A percentile compares a stretch with the other conserved stretches of the same genome.
phyloP scores from a whole-genome alignment of 148 eudicot genomes.

The Silene latifolia region DNA sequence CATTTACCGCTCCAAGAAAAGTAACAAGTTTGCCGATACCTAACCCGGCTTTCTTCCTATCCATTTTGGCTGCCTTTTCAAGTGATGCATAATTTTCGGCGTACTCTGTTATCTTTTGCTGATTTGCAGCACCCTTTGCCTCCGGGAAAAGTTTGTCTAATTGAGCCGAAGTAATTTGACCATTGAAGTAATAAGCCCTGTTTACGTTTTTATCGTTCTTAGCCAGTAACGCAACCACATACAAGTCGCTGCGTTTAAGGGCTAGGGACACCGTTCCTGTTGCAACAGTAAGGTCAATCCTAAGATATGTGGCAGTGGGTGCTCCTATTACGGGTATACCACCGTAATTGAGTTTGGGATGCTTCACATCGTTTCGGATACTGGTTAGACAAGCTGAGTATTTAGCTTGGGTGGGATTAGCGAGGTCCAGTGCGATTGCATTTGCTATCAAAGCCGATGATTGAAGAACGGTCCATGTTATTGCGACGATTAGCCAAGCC shows the following conservation, averaged over 20 bases:
- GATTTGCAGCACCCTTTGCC: no score
- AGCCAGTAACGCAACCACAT: no score
- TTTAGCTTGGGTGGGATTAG: background rate
- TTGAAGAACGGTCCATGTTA: background rate
- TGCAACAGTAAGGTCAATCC: no score
- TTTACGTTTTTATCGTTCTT: no score
- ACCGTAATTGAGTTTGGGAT: conserved; percentile 10
- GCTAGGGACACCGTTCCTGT: no score
- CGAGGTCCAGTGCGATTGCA: background rate
- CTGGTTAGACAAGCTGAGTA: background rate
- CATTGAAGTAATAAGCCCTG: no score
- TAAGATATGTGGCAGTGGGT: no score
- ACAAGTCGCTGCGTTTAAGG: no score
- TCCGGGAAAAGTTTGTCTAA: no score
- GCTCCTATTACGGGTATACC: background rate
- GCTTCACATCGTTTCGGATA: background rate
- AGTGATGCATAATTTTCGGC: no score
- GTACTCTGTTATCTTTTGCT: no score
- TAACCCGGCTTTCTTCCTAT: background rate
- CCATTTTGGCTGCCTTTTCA: background rate
- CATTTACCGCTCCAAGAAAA: background rate
- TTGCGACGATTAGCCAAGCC: background rate
- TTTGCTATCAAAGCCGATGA: background rate
- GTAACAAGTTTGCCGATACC: background rate
- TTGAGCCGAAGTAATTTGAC: no score